These are phyloP conservation scores for Sporothrix pallida DNA, from an alignment of 2,329 filamentous ascomycete species.

Conservation along the genomic window DNA sequence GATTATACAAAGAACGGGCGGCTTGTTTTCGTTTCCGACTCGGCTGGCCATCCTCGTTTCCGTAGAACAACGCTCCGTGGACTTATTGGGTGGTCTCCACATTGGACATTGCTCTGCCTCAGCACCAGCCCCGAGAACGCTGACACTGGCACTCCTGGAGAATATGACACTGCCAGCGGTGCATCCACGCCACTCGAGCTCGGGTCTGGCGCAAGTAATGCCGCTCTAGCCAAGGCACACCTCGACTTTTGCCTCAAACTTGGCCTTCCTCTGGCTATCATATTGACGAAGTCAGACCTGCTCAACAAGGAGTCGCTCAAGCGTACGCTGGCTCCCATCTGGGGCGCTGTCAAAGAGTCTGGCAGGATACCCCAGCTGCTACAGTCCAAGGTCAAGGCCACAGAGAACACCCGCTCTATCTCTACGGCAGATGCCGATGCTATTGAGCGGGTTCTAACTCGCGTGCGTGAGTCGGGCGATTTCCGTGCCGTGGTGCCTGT, in stretches of 20 bases:
- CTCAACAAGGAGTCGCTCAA: constrained; percentile 74
- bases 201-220: not conserved
- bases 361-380: constrained; percentile 78
- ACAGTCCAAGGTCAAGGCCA: constrained; percentile 54
- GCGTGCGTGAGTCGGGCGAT: constrained; percentile 53
- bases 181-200: constrained; percentile 63
- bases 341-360: constrained; percentile 77
- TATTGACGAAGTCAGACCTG: constrained; percentile 86
- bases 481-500: constrained; percentile 73
- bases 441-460: constrained; percentile 60
- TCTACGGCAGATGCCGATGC: constrained; percentile 62
- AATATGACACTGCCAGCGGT: constrained; percentile 56
- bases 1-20: constrained; percentile 74
- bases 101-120: constrained; percentile 90
- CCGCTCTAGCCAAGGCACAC: constrained; percentile 76
- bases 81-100: constrained; percentile 92
- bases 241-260: constrained; percentile 84
- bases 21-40: constrained; percentile 87
- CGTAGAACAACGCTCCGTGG: constrained; percentile 86
- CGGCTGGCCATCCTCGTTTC: constrained; percentile 88
- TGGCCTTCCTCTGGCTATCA: constrained; percentile 75
- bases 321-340: constrained; percentile 71
- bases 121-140: constrained; percentile 70
- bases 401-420: constrained; percentile 61
- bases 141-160: constrained; percentile 45